phyloP scores from a whole-genome alignment of 108 stramenopile genomes.

The Cylindrotheca closterium region DNA sequence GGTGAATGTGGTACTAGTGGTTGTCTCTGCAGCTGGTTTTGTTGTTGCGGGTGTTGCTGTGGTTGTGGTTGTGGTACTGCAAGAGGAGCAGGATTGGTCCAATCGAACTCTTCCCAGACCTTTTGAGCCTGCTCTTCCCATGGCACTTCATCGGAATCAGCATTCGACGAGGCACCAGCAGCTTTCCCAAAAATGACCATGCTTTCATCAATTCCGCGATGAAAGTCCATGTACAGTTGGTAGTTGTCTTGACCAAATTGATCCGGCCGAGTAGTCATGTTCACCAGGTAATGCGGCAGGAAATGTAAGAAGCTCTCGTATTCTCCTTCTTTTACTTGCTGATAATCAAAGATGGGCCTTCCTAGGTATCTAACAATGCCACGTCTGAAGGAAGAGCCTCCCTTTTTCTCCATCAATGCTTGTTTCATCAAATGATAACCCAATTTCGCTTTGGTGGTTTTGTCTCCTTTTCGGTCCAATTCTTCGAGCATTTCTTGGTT shows the following conservation, averaged over 20 bases:
- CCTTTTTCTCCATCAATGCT: neutral
- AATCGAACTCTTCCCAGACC: neutral
- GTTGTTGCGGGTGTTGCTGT: no score
- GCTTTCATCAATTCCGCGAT: neutral
- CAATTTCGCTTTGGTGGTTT: neutral
- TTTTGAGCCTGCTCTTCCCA: neutral
- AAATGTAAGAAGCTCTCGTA: neutral
- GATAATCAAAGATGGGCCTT: neutral
- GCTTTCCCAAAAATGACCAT: neutral
- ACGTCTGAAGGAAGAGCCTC: neutral
- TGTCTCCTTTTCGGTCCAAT: neutral
- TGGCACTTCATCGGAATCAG: neutral
- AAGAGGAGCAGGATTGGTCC: neutral
- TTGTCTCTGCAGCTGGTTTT: no score
- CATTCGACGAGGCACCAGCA: neutral
- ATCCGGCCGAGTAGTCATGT: neutral
- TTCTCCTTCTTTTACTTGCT: neutral
- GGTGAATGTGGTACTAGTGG: neutral
- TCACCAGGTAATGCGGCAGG: neutral
- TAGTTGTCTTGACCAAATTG: neutral
- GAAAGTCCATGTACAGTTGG: neutral
- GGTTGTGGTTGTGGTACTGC: no score
- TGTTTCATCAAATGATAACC: neutral
- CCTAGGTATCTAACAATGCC: neutral
- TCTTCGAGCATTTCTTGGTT: neutral